A percentile compares a stretch with the other conserved stretches of the same genome.
phyloP scores from a whole-genome alignment of 2,329 filamentous ascomycete species.

The Nigrospora osmanthi region DNA sequence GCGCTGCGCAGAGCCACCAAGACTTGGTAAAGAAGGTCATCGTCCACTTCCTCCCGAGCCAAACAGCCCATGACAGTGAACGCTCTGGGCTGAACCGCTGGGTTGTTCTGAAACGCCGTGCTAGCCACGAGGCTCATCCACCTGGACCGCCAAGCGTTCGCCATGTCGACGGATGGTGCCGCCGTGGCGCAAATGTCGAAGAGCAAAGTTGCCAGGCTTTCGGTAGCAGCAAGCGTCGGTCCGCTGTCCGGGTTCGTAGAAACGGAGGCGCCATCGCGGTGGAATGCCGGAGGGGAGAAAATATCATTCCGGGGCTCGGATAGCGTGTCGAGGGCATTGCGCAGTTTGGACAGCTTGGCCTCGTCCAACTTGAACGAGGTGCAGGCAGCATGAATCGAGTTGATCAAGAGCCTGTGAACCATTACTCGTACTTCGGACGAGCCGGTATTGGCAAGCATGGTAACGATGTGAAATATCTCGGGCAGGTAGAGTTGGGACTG shows the following conservation, averaged over 20 bases:
- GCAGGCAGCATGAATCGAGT: slow-evolving; percentile 60
- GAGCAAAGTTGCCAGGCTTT: slow-evolving; percentile 52
- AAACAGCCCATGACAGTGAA: slow-evolving; percentile 67
- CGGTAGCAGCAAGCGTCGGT: slow-evolving; percentile 45
- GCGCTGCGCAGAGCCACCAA: slow-evolving; percentile 60
- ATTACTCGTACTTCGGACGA: slow-evolving; percentile 45
- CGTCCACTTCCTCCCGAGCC: slow-evolving; percentile 63
- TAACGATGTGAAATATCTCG: slow-evolving; percentile 63
- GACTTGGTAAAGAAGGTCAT: slow-evolving; percentile 64
- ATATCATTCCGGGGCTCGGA: slow-evolving; percentile 53
- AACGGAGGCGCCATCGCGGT: slow-evolving; percentile 45
- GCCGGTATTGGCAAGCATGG: slow-evolving; percentile 62
- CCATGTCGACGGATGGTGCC: slow-evolving; percentile 55
- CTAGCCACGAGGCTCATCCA: slow-evolving; percentile 70
- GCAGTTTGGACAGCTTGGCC: slow-evolving; percentile 44
- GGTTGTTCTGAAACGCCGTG: slow-evolving; percentile 66
- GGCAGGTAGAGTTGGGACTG: slow-evolving; percentile 62
- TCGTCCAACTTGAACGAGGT: slow-evolving; percentile 59
- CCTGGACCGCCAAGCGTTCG: slow-evolving; percentile 61
- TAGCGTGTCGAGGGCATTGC: slow-evolving; percentile 47
- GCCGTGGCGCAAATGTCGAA: slow-evolving; percentile 58
- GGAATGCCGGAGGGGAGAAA: slow-evolving; percentile 38
- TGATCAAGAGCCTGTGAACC: slow-evolving; percentile 57
- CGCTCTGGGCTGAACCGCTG: slow-evolving; percentile 60
- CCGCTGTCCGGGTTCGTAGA: slow-evolving; percentile 46